Conservation (phyloP, 2,329 filamentous ascomycete species). For the Fusarium sterilihyphosum region DNA sequence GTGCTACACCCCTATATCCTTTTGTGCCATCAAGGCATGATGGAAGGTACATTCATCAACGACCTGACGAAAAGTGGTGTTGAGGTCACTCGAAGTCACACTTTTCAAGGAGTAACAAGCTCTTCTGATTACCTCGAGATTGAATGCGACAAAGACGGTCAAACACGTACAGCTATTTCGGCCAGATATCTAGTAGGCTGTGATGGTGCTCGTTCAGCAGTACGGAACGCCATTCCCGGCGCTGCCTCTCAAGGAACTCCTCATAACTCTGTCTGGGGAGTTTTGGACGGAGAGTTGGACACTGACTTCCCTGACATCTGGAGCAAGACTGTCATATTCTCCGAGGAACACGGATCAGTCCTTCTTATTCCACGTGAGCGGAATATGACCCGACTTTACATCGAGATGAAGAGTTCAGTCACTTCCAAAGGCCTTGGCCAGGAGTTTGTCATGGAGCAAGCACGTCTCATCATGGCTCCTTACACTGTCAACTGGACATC, state of each 20-base stretch:
- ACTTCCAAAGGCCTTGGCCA: conserved; percentile 59
- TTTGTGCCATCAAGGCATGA: conserved; percentile 77
- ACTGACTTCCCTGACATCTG: conserved; percentile 80
- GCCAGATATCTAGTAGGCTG: conserved; percentile 42
- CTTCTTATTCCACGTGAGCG: conserved; percentile 78
- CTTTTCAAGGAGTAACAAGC: conserved; percentile 60
- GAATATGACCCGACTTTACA: conserved; percentile 74
- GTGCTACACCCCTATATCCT: conserved; percentile 66
- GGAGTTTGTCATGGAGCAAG: conserved; percentile 76
- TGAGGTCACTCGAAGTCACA: conserved; percentile 73
- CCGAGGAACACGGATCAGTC: conserved; percentile 72
- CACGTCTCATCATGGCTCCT: conserved; percentile 67
- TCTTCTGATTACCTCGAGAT: conserved; percentile 53
- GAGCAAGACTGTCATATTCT: conserved; percentile 77
- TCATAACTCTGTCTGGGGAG: conserved; percentile 70
- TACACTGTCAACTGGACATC: conserved; percentile 67
- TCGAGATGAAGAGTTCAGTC: conserved; percentile 60
- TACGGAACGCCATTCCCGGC: conserved; percentile 70
- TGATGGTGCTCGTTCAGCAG: conserved; percentile 76
- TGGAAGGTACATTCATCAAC: conserved; percentile 74
- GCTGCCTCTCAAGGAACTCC: conserved; percentile 65
- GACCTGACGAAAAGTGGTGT: conserved; percentile 73
- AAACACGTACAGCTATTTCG: conserved; percentile 15
- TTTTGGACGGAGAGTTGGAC: conserved; percentile 74
- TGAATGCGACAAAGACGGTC: conserved; percentile 49